Evolutionary conservation across 106 monocot species (phyloP), one percentile per base, ranked within the genome.

Genomic region (Triglochin maritima): DNA sequence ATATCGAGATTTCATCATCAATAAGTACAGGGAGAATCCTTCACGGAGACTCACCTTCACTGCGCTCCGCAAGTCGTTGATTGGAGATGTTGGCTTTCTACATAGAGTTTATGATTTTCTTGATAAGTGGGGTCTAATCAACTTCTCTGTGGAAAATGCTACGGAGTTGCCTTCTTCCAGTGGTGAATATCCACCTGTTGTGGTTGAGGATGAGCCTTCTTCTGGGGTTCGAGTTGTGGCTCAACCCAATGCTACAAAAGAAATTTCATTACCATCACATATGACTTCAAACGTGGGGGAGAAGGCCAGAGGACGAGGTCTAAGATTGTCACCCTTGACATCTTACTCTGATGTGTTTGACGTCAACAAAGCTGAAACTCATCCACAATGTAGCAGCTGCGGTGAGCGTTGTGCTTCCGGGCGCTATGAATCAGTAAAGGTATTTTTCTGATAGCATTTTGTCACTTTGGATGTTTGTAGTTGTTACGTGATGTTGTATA

Each of bases 1-100:
- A 55, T 98, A 92, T 73, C 88, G 98, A 50, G 98, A 98, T 60
- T 98, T 88, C 79, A 84, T 98, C 68, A 98, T 98, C 74, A 79
- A 66, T 77, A 86, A 82, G 79, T 98, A 82, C 84, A 70, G 98
- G 56, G 88, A 92, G 74, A 82, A 89, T 51, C 71, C 86, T 9
- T 54, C 78, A 53, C 67, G 77, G 16, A 63, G 84, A 16, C 78
- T 98, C 56, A 86, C 77, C 42, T 98, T 98, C 69, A 92, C 92
- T 4, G 88, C 86, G 46, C 63, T 92, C 65, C 76, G 98, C 57
- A 85, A 73, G 62, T 89, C 78, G 17, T 65, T 98, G 49, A 73
- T 92, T 41, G 91, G 92, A 4, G 96, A 91, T 61, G 88, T 84
- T 15, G 64, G 76, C 12, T 66, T 74, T 4, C 65, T 98, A 45